Evolutionary conservation across 2,329 filamentous ascomycete genomes (phyloP).

Genomic region (Aspergillus aculeatinus): DNA sequence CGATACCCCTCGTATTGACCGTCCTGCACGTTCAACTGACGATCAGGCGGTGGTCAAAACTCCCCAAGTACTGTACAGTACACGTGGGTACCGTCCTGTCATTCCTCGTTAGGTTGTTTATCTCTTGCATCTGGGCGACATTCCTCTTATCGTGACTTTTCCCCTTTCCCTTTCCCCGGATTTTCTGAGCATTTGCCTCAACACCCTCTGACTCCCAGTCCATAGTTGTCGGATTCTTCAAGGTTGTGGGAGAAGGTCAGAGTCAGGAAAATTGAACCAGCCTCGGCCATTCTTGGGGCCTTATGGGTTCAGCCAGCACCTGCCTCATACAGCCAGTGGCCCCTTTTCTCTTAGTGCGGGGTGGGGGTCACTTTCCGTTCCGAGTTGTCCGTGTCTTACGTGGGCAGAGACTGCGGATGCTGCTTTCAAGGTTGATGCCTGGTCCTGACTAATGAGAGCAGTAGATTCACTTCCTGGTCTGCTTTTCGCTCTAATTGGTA

Average conservation of each 20-base stretch:
- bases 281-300: not conserved
- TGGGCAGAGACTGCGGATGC: not conserved
- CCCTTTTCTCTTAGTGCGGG: constrained; percentile 6
- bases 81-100: constrained; percentile 9
- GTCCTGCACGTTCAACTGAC: not conserved
- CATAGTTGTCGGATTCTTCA: not conserved
- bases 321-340: not conserved
- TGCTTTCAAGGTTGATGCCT: not conserved
- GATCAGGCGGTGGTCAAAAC: constrained; percentile 11
- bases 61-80: constrained; percentile 3
- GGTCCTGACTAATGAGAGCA: not conserved
- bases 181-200: not conserved
- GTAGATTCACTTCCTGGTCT: not conserved
- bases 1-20: not conserved
- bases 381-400: constrained; percentile 3
- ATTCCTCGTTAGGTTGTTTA: constrained; percentile 1
- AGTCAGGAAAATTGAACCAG: not conserved
- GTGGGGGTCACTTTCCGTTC: not conserved
- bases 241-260: not conserved
- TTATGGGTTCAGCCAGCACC: not conserved
- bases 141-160: not conserved
- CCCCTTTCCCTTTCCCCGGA: not conserved
- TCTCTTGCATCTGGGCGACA: constrained; percentile 5
- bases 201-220: not conserved
- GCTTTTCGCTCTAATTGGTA: not conserved